Evolutionary conservation across 331 rosid genomes (phyloP), one percentile per base, ranked within the genome.

Genomic region (Phaseolus coccineus): DNA sequence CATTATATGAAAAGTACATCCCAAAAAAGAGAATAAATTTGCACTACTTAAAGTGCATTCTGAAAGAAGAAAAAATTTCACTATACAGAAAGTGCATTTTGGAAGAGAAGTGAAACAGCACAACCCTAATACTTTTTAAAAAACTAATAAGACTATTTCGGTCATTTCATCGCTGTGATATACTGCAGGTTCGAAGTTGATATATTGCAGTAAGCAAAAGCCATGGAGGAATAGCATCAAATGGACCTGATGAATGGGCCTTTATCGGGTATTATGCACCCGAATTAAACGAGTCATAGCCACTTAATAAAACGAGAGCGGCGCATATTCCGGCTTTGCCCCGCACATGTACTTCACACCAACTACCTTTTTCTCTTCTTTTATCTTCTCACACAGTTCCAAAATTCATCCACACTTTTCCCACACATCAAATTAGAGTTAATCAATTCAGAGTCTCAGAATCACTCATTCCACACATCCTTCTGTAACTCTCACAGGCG

Each of bases 271-370:
- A 19, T 9, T 24, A 50, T 33, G 6, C 63, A 63, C 33, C 44
- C 19, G 8, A 30, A 75, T 33, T 27, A 65, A 51, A 51, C 81
- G 66, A 73, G 81, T 77, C 42, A 24, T 39, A 19, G 22, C 27
- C 73, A 76, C 77, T 73, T 11, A 31, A 31, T 33, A 71, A 62
- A 52, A 71, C 39, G 24, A 2, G 52, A 74, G 69, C 68, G 79
- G 79, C 79, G 69, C 40, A 64, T 28, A 76, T 63, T 63, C 80
- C 35, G 73, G 73, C 64, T 22, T 76, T 76, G 51, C 16, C 13
- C 2, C 0, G 0, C 39, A 31, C 69, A 4, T 35, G 33, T 44
- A 28, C 14, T 44, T 44, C 50, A 35, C 51, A 63, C 47, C 42
- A 22, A 8, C 44, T 35, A 39, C 9, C 48, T 66, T 37, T 24